These are phyloP conservation scores for Solanum bulbocastanum DNA, from an alignment of 257 asterid genomes.

Conservation along the genomic window DNA sequence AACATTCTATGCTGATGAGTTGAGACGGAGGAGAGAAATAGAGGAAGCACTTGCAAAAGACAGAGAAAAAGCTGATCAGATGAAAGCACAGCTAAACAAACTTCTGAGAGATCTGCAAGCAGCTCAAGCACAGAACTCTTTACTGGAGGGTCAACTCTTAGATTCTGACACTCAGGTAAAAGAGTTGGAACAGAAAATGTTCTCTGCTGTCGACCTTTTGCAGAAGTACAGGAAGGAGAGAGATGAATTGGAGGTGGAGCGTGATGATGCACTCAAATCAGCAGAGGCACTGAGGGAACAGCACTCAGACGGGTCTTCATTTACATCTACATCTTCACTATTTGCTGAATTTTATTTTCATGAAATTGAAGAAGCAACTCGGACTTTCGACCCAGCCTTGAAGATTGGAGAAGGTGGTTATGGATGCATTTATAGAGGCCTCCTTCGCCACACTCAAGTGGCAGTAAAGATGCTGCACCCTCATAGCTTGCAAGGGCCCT, in stretches of 20 bases:
- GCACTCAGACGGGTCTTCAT: constrained; percentile 46
- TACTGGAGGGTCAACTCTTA: constrained; percentile 45
- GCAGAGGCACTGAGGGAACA: constrained; percentile 51
- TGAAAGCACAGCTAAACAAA: constrained; percentile 36
- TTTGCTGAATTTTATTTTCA: constrained; percentile 55
- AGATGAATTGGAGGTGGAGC: constrained; percentile 60
- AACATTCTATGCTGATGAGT: constrained; percentile 43
- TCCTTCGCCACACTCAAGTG: constrained; percentile 70
- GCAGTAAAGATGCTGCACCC: constrained; percentile 72
- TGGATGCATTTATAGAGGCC: constrained; percentile 65
- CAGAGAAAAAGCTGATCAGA: constrained; percentile 42
- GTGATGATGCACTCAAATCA: constrained; percentile 49
- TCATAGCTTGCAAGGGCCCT: constrained; percentile 66
- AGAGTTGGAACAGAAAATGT: constrained; percentile 71
- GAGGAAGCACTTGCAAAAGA: constrained; percentile 59
- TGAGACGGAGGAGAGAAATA: constrained; percentile 43
- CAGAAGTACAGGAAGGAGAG: constrained; percentile 71
- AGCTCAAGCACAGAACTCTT: constrained; percentile 44
- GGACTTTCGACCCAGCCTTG: constrained; percentile 39
- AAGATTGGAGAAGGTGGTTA: constrained; percentile 90
- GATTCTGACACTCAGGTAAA: constrained; percentile 42
- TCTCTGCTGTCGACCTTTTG: constrained; percentile 64
- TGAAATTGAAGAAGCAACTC: constrained; percentile 78
- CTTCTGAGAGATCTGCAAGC: constrained; percentile 31
- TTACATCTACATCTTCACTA: constrained; percentile 38